Conservation (phyloP, 441 rosid genomes). For the Arabidopsis lyrata region DNA sequence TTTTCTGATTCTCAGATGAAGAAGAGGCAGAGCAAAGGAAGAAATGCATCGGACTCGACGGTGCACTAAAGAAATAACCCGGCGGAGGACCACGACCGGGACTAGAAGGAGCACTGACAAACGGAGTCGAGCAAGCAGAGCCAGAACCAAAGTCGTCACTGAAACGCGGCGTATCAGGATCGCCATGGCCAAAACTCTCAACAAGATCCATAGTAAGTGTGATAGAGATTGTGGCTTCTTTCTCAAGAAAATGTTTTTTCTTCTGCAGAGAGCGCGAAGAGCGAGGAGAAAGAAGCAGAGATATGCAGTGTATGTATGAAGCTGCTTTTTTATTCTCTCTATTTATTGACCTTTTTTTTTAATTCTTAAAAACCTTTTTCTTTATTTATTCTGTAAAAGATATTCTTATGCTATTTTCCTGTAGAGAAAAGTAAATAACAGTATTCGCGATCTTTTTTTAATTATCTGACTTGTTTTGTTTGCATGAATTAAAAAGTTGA, state of each 20-base stretch:
- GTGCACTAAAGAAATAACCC: conserved; percentile 90
- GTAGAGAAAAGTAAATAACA: conserved; percentile 14
- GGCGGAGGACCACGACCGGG: conserved; percentile 76
- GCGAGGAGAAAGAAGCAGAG: conserved; percentile 40
- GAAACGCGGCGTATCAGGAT: conserved; percentile 39
- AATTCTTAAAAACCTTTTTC: conserved; percentile 18
- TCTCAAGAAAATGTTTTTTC: conserved; percentile 38
- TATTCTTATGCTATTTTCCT: conserved; percentile 23
- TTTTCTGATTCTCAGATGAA: conserved; percentile 39
- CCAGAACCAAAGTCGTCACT: conserved; percentile 61
- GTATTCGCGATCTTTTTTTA: conserved; percentile 30
- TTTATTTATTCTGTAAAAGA: background rate
- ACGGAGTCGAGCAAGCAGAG: conserved; percentile 82
- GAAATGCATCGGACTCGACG: conserved; percentile 96
- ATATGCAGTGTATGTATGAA: conserved; percentile 35
- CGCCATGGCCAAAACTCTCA: conserved; percentile 39
- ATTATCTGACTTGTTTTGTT: conserved; percentile 31
- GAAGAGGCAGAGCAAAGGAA: conserved; percentile 49
- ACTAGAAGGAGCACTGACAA: conserved; percentile 95
- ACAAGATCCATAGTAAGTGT: conserved; percentile 31
- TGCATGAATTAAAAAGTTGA: conserved; percentile 30
- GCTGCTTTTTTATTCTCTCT: conserved; percentile 40
- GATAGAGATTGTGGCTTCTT: conserved; percentile 39
- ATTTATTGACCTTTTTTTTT: conserved; percentile 28
- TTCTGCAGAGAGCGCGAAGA: conserved; percentile 38